Base-by-base conservation (phyloP, 1,284 basidiomycete species). In the Apiotrichum gracile region DNA sequence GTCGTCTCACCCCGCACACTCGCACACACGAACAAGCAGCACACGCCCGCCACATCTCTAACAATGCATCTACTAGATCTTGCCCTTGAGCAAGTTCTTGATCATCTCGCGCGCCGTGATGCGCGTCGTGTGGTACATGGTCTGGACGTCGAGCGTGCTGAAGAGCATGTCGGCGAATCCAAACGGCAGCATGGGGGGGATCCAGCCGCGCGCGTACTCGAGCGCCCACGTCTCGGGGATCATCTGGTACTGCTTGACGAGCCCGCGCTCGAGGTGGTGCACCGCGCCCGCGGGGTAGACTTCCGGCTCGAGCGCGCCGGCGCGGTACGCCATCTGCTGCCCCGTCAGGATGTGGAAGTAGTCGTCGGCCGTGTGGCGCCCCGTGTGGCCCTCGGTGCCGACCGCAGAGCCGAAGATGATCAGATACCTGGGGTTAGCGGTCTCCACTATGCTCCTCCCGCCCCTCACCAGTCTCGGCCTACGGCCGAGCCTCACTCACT, bases 191-290 rank as follows among this genome's bases (percentile, higher is more conserved):
- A 92, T 92, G 39, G 84, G 77, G 1, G 90, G 88, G 63, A 92
- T 91, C 88, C 89, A 93, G 37, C 88, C 94, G 73, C 86, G 78
- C 41, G 93, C 94, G 64, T 96, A 91, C 75, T 98, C 94, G 61
- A 98, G 78, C 4, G 94, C 94, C 76, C 90, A 98, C 71, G 89
- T 93, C 13, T 88, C 89, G 61, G 92, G 84, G 65, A 90, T 89
- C 88, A 97, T 94, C 75, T 91, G 91, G 78, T 98, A 98, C 76
- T 98, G 96, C 79, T 96, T 97, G 50, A 86, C 86, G 1, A 81
- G 79, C 8, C 91, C 91, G 29, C 94, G 79, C 10, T 79, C 82
- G 54, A 98, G 78, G 70, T 87, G 81, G 74, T 98, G 89, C 10
- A 96, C 85, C 51, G 82, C 83, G 6, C 94, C 94, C 2, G 90